Evolutionary conservation across 2,329 filamentous ascomycete species (phyloP).

Genomic region (Stemphylium vesicarium): DNA sequence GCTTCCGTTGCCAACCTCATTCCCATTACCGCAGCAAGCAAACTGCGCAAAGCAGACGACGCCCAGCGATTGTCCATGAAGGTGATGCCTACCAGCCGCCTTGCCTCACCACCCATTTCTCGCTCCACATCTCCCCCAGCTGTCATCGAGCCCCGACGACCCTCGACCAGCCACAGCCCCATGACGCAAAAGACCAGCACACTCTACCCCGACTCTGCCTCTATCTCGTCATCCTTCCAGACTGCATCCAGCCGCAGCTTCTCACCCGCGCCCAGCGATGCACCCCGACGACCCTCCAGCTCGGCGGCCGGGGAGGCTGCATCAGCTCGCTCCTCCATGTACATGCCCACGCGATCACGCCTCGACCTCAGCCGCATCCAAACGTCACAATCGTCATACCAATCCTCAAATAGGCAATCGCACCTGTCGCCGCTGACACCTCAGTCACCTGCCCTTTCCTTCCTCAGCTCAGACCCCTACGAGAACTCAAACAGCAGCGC

Average conservation of each 20-base stretch:
- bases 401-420: constrained; percentile 15
- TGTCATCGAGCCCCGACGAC: constrained; percentile 32
- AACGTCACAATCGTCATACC: constrained; percentile 28
- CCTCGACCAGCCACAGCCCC: constrained; percentile 38
- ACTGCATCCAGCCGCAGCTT: constrained; percentile 35
- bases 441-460: constrained; percentile 41
- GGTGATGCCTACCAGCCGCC: constrained; percentile 19
- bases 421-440: constrained; percentile 38
- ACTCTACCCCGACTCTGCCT: constrained; percentile 28
- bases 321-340: constrained; percentile 37
- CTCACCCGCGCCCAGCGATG: constrained; percentile 29
- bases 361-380: constrained; percentile 23
- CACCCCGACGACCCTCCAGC: constrained; percentile 30
- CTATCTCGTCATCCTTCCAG: constrained; percentile 31
- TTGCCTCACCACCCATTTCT: constrained; percentile 18
- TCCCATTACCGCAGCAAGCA: constrained; percentile 33
- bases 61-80: constrained; percentile 37
- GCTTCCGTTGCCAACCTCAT: constrained; percentile 45
- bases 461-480: constrained; percentile 49
- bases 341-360: constrained; percentile 27
- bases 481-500: constrained; percentile 39
- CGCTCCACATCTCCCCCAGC: constrained; percentile 33
- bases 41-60: constrained; percentile 35
- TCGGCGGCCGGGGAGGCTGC: constrained; percentile 21
- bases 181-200: constrained; percentile 27